Evolutionary conservation across 2,329 filamentous ascomycete genomes (phyloP), one percentile per base, ranked within the genome.

Genomic region (Hymenoscyphus occultus): DNA sequence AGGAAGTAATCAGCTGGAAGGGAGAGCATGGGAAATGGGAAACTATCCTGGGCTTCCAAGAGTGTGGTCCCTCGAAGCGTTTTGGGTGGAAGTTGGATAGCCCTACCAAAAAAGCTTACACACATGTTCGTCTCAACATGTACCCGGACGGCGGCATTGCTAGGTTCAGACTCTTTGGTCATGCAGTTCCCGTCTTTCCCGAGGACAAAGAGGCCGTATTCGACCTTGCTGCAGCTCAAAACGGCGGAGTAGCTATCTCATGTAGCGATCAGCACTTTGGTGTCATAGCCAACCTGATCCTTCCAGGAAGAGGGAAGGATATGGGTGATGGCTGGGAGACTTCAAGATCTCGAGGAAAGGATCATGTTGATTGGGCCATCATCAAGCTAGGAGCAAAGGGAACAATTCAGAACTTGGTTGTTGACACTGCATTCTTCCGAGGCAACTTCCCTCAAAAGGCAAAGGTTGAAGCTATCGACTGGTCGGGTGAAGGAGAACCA

Each of bases 301-400:
- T 93, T 3, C 91, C 91, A 0, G 90, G 90, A 2, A 83, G 91
- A 32, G 91, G 91, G 54, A 87, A 89, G 76, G 90, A 95, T 78
- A 95, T 95, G 91, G 90, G 91, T 60, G 91, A 94, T 75, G 92
- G 91, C 7, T 95, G 92, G 91, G 91, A 95, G 79, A 95, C 91
- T 64, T 86, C 89, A 70, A 84, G 91, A 62, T 92, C 90, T 42
- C 81, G 92, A 60, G 86, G 83, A 60, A 87, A 86, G 76, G 86
- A 82, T 56, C 91, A 95, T 76, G 79, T 90, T 22, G 91, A 95
- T 77, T 95, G 92, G 91, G 82, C 87, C n/a, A 86, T 94, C 70
- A 85, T 95, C 69, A 84, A 86, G 59, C 84, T 95, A 22, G 91
- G 90, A 31, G 84, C 86, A 0, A 82, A 85, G 4, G 89, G 86